Percentiles rank a stretch among this genome's conserved stretches.
Conservation (phyloP, 2,329 filamentous ascomycete genomes). For the Aspergillus ibericus region DNA sequence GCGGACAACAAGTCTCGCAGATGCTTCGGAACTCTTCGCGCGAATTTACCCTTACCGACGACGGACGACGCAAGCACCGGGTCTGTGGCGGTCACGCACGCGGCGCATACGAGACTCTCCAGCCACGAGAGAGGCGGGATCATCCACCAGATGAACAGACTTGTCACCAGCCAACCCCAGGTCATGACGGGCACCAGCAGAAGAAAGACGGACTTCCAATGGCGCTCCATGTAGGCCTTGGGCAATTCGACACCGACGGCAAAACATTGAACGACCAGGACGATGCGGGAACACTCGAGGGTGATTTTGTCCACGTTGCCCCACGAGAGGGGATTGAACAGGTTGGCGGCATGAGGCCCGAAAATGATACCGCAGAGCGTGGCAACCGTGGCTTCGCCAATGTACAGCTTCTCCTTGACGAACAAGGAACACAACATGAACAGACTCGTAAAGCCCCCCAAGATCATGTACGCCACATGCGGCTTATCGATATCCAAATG, state of each 20-base stretch:
- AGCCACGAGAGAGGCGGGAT: slow-evolving; percentile 78
- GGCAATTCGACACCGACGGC: slow-evolving; percentile 71
- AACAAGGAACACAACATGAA: slow-evolving; percentile 99
- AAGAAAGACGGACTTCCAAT: slow-evolving; percentile 90
- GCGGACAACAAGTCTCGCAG: slow-evolving; percentile 90
- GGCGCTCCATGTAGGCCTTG: slow-evolving; percentile 85
- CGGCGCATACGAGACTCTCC: slow-evolving; percentile 80
- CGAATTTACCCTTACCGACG: slow-evolving; percentile 98
- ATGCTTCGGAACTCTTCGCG: slow-evolving; percentile 96
- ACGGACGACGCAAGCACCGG: slow-evolving; percentile 96
- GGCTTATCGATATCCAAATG: slow-evolving; percentile 75
- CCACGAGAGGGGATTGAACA: slow-evolving; percentile 63
- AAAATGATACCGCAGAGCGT: slow-evolving; percentile 71
- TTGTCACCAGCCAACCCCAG: slow-evolving; percentile 79
- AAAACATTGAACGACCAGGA: slow-evolving; percentile 72
- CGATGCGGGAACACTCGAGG: slow-evolving; percentile 69
- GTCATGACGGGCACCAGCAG: slow-evolving; percentile 96
- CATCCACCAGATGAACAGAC: slow-evolving; percentile 93
- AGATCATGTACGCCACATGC: slow-evolving; percentile 97
- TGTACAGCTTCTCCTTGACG: slow-evolving; percentile 98
- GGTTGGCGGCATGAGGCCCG: slow-evolving; percentile 64
- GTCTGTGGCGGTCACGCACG: slow-evolving; percentile 95
- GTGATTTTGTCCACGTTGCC: slow-evolving; percentile 68
- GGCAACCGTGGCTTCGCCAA: slow-evolving; percentile 94
- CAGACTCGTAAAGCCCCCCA: slow-evolving; percentile 93